phyloP scores from a whole-genome alignment of 1,139 yeast genomes.

The Geotrichum fermentans region DNA sequence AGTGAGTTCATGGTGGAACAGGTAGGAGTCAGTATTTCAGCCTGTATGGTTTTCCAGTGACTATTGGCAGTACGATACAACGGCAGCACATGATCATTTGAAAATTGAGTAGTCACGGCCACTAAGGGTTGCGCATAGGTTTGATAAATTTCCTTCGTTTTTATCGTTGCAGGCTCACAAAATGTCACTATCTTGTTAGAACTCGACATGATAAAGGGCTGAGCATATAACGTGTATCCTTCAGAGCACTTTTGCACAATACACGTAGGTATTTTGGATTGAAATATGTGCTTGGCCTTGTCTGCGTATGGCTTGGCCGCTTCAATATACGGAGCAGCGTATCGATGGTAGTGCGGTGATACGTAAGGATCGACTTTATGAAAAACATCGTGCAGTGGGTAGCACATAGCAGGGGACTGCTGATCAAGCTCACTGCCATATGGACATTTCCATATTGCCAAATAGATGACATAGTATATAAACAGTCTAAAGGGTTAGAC shows the following conservation, averaged over 20 bases:
- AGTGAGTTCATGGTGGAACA: too few relatives aligned
- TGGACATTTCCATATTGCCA: constrained; percentile 32
- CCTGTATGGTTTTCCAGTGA: too few relatives aligned
- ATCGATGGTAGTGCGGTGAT: constrained; percentile 15
- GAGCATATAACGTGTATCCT: constrained; percentile 22
- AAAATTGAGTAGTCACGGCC: constrained; percentile 7
- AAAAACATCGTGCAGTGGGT: constrained; percentile 25
- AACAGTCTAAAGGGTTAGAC: constrained; percentile 22
- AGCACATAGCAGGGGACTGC: constrained; percentile 27
- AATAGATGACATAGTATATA: constrained; percentile 29
- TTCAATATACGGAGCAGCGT: constrained; percentile 27
- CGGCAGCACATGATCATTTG: background rate
- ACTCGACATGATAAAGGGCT: constrained; percentile 22
- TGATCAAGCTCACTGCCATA: constrained; percentile 20
- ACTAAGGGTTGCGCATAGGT: constrained; percentile 21
- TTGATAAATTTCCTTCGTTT: constrained; percentile 18
- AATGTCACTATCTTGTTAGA: constrained; percentile 13
- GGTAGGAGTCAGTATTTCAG: too few relatives aligned
- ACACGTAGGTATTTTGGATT: constrained; percentile 3
- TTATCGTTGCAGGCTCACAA: constrained; percentile 21
- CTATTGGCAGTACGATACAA: background rate
- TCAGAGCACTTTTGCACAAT: constrained; percentile 7
- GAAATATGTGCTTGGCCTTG: constrained; percentile 16
- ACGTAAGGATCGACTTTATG: constrained; percentile 22
- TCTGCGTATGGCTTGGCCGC: constrained; percentile 24